Conservation (phyloP, 2,329 filamentous ascomycete genomes). For the Neonectria faginata region DNA sequence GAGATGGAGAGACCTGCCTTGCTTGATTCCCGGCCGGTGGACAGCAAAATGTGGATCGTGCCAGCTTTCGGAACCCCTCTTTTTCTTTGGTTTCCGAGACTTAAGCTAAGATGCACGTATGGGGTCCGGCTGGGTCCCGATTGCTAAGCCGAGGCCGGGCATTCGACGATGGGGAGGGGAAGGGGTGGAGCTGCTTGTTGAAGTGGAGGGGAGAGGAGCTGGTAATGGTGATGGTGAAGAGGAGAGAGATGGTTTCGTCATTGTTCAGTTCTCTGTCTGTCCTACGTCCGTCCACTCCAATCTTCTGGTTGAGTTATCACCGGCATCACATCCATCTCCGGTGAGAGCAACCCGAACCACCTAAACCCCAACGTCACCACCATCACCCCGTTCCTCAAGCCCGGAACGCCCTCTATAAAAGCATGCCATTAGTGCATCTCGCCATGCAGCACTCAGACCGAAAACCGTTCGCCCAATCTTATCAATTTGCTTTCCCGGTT, state of each 20-base stretch:
- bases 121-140: constrained; percentile 18
- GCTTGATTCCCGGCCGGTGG: background rate
- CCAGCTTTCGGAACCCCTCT: background rate
- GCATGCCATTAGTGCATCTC: constrained; percentile 1
- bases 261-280: background rate
- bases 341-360: background rate
- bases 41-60: background rate
- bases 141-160: constrained; percentile 42
- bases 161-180: constrained; percentile 38
- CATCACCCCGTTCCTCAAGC: background rate
- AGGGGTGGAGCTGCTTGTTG: constrained; percentile 10
- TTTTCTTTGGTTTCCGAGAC: background rate
- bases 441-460: background rate
- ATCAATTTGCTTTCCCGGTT: background rate
- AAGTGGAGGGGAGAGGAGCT: background rate
- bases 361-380: background rate
- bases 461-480: background rate
- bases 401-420: background rate
- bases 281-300: background rate
- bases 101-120: constrained; percentile 19
- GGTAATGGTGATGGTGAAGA: background rate
- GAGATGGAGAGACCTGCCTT: background rate
- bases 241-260: constrained; percentile 7
- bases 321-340: too few relatives aligned
- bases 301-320: background rate